A percentile compares a stretch with the other conserved stretches of the same genome.
These are phyloP conservation scores for Rhizophora mangle DNA, from an alignment of 345 rosid genomes.

Conservation along the genomic window DNA sequence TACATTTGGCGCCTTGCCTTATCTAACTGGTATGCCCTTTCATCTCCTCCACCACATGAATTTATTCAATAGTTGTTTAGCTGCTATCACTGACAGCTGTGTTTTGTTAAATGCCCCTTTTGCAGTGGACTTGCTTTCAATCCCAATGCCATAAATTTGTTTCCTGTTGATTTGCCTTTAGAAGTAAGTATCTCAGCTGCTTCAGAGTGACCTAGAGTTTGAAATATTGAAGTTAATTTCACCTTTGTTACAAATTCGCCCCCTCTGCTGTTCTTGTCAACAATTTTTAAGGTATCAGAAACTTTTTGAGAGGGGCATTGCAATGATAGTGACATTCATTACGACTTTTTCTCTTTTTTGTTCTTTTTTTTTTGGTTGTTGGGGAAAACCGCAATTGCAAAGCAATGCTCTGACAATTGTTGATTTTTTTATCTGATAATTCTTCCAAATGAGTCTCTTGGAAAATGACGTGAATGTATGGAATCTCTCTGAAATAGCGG, in stretches of 20 bases:
- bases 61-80: not conserved
- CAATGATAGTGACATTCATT: too few species aligned
- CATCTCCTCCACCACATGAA: not conserved
- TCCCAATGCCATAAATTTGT: conserved; percentile 66
- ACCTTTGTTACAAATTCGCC: not conserved
- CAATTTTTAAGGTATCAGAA: not conserved
- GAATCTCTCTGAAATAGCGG: too few species aligned
- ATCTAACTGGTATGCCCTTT: conserved; percentile 51
- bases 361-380: too few species aligned
- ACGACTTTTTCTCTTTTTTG: too few species aligned
- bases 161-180: conserved; percentile 50
- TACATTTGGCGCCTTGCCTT: conserved; percentile 82
- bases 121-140: conserved; percentile 71
- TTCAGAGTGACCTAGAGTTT: not conserved
- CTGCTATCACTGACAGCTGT: conserved; percentile 5
- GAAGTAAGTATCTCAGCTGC: conserved; percentile 48
- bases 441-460: too few species aligned
- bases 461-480: too few species aligned
- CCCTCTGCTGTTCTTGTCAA: not conserved
- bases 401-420: too few species aligned
- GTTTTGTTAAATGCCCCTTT: not conserved
- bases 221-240: not conserved
- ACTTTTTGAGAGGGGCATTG: not conserved
- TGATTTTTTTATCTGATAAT: too few species aligned
- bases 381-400: too few species aligned